Conservation (phyloP, 805 yeast genomes). For the Lipomyces lipofer region DNA sequence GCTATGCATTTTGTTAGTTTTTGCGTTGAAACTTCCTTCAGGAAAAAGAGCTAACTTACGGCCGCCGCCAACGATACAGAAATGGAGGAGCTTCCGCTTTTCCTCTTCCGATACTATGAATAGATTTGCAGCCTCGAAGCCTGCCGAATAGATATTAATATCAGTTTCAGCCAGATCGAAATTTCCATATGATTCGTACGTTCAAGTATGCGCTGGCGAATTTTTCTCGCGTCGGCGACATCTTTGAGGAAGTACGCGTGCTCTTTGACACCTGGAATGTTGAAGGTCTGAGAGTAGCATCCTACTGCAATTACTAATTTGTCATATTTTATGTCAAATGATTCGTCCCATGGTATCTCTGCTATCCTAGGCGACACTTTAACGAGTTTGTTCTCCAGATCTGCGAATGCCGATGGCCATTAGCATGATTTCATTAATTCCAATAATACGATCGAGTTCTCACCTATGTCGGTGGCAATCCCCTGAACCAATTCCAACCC, state of each 20-base stretch:
- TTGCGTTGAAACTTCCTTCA: not conserved
- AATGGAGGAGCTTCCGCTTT: slow-evolving; percentile 58
- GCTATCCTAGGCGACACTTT: slow-evolving; percentile 15
- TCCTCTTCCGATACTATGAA: slow-evolving; percentile 65
- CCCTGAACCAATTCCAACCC: slow-evolving; percentile 20
- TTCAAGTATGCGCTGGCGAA: slow-evolving; percentile 55
- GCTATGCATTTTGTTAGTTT: slow-evolving; percentile 38
- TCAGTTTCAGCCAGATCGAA: not conserved
- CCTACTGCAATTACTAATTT: slow-evolving; percentile 68
- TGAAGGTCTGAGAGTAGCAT: slow-evolving; percentile 65
- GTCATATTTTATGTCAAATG: slow-evolving; percentile 65
- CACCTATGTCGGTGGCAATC: slow-evolving; percentile 19
- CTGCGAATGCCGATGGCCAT: too few relatives aligned
- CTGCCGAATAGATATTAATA: too few relatives aligned
- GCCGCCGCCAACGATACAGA: slow-evolving; percentile 73
- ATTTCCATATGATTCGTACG: too few relatives aligned
- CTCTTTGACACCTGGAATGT: slow-evolving; percentile 60
- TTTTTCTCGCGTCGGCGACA: slow-evolving; percentile 60
- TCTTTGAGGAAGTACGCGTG: slow-evolving; percentile 62
- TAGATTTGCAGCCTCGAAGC: slow-evolving; percentile 61
- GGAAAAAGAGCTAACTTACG: slow-evolving; percentile 34
- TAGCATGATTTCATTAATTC: too few relatives aligned
- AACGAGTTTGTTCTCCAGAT: slow-evolving; percentile 8
- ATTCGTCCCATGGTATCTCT: slow-evolving; percentile 9
- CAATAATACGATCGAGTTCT: too few relatives aligned